Evolutionary conservation across 1,284 basidiomycete genomes (phyloP).

Genomic region (Trametes hirsuta): DNA sequence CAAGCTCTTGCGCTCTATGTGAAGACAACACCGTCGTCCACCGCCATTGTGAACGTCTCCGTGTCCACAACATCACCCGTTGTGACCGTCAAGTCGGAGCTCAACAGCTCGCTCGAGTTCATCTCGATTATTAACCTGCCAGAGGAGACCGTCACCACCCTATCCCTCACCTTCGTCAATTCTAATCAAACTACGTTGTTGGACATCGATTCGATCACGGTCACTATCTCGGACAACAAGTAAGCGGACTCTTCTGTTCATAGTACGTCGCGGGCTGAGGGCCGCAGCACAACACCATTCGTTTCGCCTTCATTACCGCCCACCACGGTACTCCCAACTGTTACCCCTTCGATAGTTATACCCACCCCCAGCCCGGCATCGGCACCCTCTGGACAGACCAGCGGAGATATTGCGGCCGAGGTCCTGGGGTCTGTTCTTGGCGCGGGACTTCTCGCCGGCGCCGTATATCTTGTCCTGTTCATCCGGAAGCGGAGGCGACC

Average conservation of each 20-base stretch:
- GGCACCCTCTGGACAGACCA: slow-evolving; percentile 11
- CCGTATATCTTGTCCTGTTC: slow-evolving; percentile 2
- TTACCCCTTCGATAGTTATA: slow-evolving; percentile 22
- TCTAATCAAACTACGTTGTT: slow-evolving; percentile 25
- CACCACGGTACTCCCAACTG: slow-evolving; percentile 22
- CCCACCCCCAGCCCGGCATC: slow-evolving; percentile 2
- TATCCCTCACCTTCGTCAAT: slow-evolving; percentile 32
- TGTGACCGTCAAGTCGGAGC: slow-evolving; percentile 31
- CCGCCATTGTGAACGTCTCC: slow-evolving; percentile 34
- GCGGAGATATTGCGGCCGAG: slow-evolving; percentile 28
- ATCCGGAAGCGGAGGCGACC: slow-evolving; percentile 20
- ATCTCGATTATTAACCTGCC: slow-evolving; percentile 32
- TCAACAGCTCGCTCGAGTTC: slow-evolving; percentile 32
- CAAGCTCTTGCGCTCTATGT: slow-evolving; percentile 28
- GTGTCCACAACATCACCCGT: slow-evolving; percentile 33
- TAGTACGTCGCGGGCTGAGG: not conserved
- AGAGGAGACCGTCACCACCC: slow-evolving; percentile 29
- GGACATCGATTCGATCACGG: slow-evolving; percentile 32
- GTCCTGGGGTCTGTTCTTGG: slow-evolving; percentile 29
- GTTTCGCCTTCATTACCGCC: slow-evolving; percentile 24
- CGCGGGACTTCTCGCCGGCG: slow-evolving; percentile 13
- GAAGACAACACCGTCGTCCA: slow-evolving; percentile 32
- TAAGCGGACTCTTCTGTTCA: slow-evolving; percentile 4
- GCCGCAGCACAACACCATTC: slow-evolving; percentile 25
- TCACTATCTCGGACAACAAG: slow-evolving; percentile 28